Base-by-base conservation (phyloP, 164 flowering plant species). In the Macadamia integrifolia region DNA sequence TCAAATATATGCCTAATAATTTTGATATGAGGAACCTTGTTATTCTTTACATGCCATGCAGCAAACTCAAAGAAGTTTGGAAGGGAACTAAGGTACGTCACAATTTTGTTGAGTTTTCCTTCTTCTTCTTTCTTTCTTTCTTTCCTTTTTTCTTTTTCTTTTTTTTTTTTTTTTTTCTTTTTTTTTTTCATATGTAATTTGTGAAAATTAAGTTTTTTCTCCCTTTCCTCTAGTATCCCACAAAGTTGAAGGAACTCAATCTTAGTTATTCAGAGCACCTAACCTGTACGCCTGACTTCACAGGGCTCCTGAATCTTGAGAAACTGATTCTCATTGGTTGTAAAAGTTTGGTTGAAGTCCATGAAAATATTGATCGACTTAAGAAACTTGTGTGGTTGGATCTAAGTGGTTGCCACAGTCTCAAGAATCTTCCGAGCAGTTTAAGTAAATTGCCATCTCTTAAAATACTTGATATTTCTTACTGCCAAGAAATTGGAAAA, bases 1-100 rank as follows among this genome's bases (percentile, higher is more conserved):
- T 65, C 35, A 46, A 61, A 8, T 65, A 48, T 23, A 6, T 78
- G 4, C 78, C 78, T 6, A n/a, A 35, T n/a, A 52, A 71, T 12
- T 62, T 71, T 50, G 3, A 30, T 52, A 43, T 59, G 15, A 42
- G 29, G 42, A 57, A 66, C 8, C 48, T 79, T 1, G 40, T 35
- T 35, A 35, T 35, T 35, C 40, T 35, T 2, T 14, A 43, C 14
- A 66, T 23, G 23, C 23, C 23, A 23, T 23, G 80, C 66, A 35
- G 5, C 3, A 64, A 31, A 8, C 61, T 74, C 10, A 11, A 66
- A 40, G n/a, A 40, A 12, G 23, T 62, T 0, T 61, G 68, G 71
- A 46, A 58, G 9, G 62, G 62, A 42, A 17, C 4, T 5, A 35
- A 35, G 40, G 40, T 35, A 35, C 5, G 40, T 5, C 40, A 35